phyloP scores from a whole-genome alignment of 805 yeast species.

The Kodamaea jinghongensis region DNA sequence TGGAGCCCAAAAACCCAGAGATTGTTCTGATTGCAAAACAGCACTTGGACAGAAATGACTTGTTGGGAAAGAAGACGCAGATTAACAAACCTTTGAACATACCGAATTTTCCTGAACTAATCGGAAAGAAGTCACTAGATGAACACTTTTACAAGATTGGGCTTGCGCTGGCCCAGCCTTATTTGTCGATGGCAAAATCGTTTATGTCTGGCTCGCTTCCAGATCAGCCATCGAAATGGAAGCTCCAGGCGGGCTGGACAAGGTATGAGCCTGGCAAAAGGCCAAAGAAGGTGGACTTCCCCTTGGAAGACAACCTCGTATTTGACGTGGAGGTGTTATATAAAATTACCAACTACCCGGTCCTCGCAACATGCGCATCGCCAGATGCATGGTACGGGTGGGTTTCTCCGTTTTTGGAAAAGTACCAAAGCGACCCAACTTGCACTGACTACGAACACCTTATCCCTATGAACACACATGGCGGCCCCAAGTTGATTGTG shows the following conservation, averaged over 20 bases:
- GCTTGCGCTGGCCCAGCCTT: conserved; percentile 54
- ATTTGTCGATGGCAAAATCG: conserved; percentile 47
- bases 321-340: conserved; percentile 91
- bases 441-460: conserved; percentile 52
- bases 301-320: conserved; percentile 67
- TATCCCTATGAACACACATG: conserved; percentile 64
- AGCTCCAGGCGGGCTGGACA: conserved; percentile 73
- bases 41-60: conserved; percentile 58
- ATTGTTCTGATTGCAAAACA: conserved; percentile 50
- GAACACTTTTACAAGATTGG: conserved; percentile 85
- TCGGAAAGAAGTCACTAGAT: conserved; percentile 65
- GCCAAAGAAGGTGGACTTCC: conserved; percentile 63
- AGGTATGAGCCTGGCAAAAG: conserved; percentile 55
- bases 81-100: conserved; percentile 54
- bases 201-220: conserved; percentile 37
- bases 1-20: conserved; percentile 28
- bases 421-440: conserved; percentile 40
- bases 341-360: conserved; percentile 69
- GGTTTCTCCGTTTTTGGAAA: conserved; percentile 83
- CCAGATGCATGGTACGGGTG: conserved; percentile 86
- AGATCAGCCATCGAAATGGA: conserved; percentile 55
- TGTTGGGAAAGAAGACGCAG: conserved; percentile 74
- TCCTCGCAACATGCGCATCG: conserved; percentile 78
- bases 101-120: conserved; percentile 64
- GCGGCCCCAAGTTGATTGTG: conserved; percentile 56